Percentiles rank a stretch among this genome's conserved stretches.
These are phyloP conservation scores for Brassica hybrid DNA, from an alignment of 441 rosid genomes.

Conservation along the genomic window DNA sequence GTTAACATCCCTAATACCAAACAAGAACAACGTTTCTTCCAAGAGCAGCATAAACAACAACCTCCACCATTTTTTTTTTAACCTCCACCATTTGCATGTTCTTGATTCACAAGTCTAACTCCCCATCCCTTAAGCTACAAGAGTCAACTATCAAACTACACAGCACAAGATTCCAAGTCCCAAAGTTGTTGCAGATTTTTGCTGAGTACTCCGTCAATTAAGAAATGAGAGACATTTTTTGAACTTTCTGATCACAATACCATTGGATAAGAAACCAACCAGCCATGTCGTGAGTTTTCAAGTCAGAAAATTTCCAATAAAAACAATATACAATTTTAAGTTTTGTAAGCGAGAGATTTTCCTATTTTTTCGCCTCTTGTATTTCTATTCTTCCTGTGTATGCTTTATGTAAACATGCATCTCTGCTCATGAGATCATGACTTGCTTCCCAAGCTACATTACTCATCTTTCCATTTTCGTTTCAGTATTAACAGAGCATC, in stretches of 20 bases:
- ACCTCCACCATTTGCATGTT: slow-evolving; percentile 27
- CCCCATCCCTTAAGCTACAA: slow-evolving; percentile 6
- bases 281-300: background rate
- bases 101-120: slow-evolving; percentile 14
- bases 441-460: background rate
- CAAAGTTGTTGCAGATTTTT: background rate
- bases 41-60: slow-evolving; percentile 35
- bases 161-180: slow-evolving; percentile 19
- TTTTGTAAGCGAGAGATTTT: no score
- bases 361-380: no score
- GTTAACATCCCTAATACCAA: slow-evolving; percentile 31
- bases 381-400: no score
- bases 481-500: background rate
- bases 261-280: no score
- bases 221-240: background rate
- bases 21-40: slow-evolving; percentile 37
- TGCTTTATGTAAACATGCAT: background rate
- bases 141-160: slow-evolving; percentile 17
- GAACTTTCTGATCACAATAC: background rate
- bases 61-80: slow-evolving; percentile 16
- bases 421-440: background rate
- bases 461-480: background rate
- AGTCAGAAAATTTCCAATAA: background rate
- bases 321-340: no score
- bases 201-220: background rate